Base-by-base conservation (phyloP, 495 filamentous ascomycete species). In the Penicillium malachiteum region DNA sequence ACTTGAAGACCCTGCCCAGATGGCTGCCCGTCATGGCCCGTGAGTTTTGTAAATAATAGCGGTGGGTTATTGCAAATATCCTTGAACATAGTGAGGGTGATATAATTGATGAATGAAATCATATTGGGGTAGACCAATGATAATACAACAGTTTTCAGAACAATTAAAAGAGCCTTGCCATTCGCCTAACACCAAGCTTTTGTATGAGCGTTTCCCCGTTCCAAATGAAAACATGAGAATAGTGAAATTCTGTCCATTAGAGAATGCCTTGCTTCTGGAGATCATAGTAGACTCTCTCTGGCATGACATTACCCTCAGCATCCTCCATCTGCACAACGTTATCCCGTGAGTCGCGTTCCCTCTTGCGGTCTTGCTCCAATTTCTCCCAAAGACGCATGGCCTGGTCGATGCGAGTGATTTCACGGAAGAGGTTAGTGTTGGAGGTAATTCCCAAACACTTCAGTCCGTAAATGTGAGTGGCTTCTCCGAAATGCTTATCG, bases 301-400 rank as follows among this genome's bases (percentile, higher is more conserved):
- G 94, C 94, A 98, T 97, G 30, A 97, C 95, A 67, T 97, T 97
- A 42, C 94, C 94, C 66, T 96, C 88, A 0, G 83, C 89, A 72
- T 98, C 94, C 78, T 98, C 94, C 95, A 97, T 97, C 77, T 98
- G 91, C 33, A 96, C 90, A 1, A 97, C 84, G 45, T 88, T 89
- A 31, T 94, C 91, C 16, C 84, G 85, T 48, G 82, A 81, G 0
- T 85, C 80, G 60, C 85, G 86, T 61, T 85, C 81, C 74, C 87
- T 87, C 78, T 89, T 90, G 71, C 89, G 88, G 18, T 97, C 91
- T 18, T 84, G 73, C 72, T 93, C 87, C 26, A 97, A 86, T 76
- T 97, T 96, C 51, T 93, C 91, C 94, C 92, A 96, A 47, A 98
- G 78, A 51, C 83, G 82, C 60, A 88, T 72, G 9, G 95, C 94